A percentile compares a stretch with the other conserved stretches of the same genome.
Conservation (phyloP, 2,329 filamentous ascomycete genomes). For the Helminthosporium solani region DNA sequence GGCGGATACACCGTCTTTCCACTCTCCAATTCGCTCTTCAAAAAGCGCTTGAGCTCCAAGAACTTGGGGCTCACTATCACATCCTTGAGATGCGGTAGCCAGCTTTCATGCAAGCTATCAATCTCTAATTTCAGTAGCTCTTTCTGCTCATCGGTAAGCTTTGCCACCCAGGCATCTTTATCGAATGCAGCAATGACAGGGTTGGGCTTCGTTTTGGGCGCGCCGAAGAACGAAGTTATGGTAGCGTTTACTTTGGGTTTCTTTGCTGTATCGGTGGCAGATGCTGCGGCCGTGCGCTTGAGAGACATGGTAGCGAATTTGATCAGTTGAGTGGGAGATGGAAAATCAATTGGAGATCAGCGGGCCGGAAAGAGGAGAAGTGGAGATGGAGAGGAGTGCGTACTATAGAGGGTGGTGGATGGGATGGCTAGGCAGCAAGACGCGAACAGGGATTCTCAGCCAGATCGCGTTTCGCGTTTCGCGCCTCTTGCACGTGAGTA, state of each 20-base stretch:
- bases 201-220: constrained; percentile 50
- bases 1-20: constrained; percentile 86
- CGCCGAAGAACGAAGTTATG: constrained; percentile 87
- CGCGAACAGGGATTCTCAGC: not conserved
- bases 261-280: constrained; percentile 48
- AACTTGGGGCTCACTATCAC: constrained; percentile 79
- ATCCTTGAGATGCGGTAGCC: constrained; percentile 85
- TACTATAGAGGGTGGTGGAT: constrained; percentile 5
- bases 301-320: constrained; percentile 45
- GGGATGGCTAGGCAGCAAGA: not conserved
- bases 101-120: constrained; percentile 85
- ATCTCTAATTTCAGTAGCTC: constrained; percentile 85
- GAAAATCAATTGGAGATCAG: constrained; percentile 4
- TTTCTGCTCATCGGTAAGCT: constrained; percentile 77
- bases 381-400: constrained; percentile 2
- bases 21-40: constrained; percentile 72
- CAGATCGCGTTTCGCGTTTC: not conserved
- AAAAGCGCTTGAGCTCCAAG: constrained; percentile 81
- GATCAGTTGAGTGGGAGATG: not conserved
- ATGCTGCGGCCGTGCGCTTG: constrained; percentile 53
- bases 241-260: constrained; percentile 64
- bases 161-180: constrained; percentile 85
- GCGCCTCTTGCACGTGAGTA: constrained; percentile 2
- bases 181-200: constrained; percentile 59
- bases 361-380: constrained; percentile 1